Evolutionary conservation across 129 eudicot genomes (phyloP).

Genomic region (Centella asiatica): DNA sequence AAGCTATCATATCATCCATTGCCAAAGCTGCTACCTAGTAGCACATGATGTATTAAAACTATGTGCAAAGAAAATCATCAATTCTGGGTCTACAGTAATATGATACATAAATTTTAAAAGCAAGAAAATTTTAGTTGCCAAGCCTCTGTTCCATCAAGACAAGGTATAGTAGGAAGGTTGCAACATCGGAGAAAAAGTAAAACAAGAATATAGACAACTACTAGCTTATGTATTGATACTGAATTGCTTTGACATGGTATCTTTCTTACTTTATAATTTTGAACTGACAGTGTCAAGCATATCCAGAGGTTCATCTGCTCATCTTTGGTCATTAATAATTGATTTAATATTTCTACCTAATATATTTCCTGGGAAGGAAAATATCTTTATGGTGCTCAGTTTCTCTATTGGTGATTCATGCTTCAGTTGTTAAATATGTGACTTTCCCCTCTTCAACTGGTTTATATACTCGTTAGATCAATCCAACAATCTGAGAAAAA

Average conservation of each 20-base stretch:
- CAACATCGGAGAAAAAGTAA: background rate
- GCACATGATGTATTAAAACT: constrained; percentile 78
- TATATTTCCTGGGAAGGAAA: too few relatives aligned
- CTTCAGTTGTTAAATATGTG: too few relatives aligned
- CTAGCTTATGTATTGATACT: background rate
- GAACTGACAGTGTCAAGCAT: background rate
- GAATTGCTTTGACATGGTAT: background rate
- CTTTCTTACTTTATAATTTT: background rate
- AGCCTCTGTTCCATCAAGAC: too few relatives aligned
- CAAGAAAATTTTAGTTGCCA: background rate
- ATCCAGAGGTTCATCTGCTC: background rate
- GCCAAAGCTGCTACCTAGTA: constrained; percentile 99
- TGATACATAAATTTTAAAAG: constrained; percentile 1
- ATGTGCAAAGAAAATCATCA: constrained; percentile 54
- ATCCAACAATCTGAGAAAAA: too few relatives aligned
- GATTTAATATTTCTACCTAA: background rate
- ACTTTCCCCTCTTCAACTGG: too few relatives aligned
- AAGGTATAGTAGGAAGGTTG: background rate
- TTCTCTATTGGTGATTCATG: too few relatives aligned
- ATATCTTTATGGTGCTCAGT: too few relatives aligned
- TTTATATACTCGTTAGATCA: too few relatives aligned
- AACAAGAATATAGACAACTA: background rate
- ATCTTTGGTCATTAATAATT: background rate
- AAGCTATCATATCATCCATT: constrained; percentile 96
- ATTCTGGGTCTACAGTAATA: constrained; percentile 21